phyloP scores from a whole-genome alignment of 139 green algal genomes.

The Tetradesmus lagerheimii region DNA sequence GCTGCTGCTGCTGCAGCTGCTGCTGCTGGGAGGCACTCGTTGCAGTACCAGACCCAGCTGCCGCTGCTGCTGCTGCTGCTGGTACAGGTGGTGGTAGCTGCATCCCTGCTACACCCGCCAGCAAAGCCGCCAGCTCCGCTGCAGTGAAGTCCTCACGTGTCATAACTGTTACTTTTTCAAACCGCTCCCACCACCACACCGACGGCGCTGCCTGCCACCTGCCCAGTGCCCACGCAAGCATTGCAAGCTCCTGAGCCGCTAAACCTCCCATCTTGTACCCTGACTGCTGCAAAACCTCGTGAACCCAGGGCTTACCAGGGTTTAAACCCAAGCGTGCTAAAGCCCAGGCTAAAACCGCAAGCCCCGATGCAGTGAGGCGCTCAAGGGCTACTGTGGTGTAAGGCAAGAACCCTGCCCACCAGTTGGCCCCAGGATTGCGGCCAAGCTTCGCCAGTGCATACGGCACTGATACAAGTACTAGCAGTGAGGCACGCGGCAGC shows the following conservation, averaged over 20 bases:
- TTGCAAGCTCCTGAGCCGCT: constrained; percentile 4
- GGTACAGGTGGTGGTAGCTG: neutral
- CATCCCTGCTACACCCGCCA: constrained; percentile 1
- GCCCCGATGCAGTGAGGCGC: neutral
- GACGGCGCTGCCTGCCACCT: neutral
- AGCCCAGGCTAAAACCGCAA: constrained; percentile 13
- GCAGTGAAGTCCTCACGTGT: constrained; percentile 11
- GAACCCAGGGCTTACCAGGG: neutral
- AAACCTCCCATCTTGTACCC: neutral
- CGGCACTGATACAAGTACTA: neutral
- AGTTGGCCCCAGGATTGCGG: neutral
- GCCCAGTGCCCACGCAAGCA: constrained; percentile 15
- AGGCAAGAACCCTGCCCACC: constrained; percentile 10
- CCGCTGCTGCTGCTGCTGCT: neutral
- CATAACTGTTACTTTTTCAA: neutral
- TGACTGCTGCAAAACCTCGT: constrained; percentile 2
- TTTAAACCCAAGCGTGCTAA: neutral
- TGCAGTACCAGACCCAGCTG: neutral
- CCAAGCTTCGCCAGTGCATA: constrained; percentile 9
- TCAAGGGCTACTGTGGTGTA: neutral
- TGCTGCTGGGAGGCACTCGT: neutral
- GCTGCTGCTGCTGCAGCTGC: constrained; percentile 4
- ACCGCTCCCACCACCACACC: neutral
- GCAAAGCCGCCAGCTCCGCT: neutral
- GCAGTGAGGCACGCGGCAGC: neutral